Conservation (phyloP, 768 basidiomycete species). For the Trichaptum fuscoviolaceum region DNA sequence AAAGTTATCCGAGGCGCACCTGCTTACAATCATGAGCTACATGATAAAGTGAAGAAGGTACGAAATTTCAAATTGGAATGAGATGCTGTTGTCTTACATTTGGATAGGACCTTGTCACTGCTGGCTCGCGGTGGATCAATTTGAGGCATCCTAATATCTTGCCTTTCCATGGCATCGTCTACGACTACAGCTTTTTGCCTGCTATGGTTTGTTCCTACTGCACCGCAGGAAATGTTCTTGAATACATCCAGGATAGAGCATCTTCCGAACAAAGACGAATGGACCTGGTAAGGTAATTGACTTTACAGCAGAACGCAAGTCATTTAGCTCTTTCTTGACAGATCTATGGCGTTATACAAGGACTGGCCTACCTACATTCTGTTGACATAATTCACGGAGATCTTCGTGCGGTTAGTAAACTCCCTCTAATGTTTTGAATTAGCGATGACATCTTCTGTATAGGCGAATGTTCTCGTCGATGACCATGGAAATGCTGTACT, state of each 20-base stretch:
- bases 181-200: constrained; percentile 18
- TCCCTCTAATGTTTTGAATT: not conserved
- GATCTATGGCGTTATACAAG: not conserved
- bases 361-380: constrained; percentile 5
- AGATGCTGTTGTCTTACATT: not conserved
- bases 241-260: constrained; percentile 14
- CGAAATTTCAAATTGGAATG: not conserved
- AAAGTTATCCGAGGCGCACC: constrained; percentile 19
- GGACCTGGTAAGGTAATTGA: constrained; percentile 1
- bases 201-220: constrained; percentile 23
- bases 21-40: constrained; percentile 11
- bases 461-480: constrained; percentile 25
- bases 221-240: constrained; percentile 20
- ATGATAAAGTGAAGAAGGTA: constrained; percentile 12
- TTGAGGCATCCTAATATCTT: constrained; percentile 21
- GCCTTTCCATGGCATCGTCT: constrained; percentile 17
- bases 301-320: not conserved
- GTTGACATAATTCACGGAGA: constrained; percentile 6
- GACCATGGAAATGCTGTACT: constrained; percentile 19
- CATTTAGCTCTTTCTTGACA: not conserved
- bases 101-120: constrained; percentile 10
- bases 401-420: not conserved
- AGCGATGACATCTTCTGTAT: not conserved
- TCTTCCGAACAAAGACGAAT: constrained; percentile 2
- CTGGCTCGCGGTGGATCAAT: constrained; percentile 11